Evolutionary conservation across 2,329 filamentous ascomycete genomes (phyloP), one percentile per base, ranked within the genome.

Genomic region (Atkinsonella hypoxylon): DNA sequence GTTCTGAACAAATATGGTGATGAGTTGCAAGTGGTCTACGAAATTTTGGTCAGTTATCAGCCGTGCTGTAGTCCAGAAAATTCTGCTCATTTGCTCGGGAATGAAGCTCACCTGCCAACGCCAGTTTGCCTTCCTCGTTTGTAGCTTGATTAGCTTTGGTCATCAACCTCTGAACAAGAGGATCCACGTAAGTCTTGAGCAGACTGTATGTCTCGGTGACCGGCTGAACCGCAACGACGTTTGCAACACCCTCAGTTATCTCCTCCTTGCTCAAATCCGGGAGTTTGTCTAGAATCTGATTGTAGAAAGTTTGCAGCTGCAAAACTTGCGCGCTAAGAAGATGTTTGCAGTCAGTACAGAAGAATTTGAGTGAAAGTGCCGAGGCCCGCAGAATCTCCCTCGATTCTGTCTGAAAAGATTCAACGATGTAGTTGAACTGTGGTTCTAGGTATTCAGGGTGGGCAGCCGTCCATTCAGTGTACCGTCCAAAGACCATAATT

Each of bases 401-500:
- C 0, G 90, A 95, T 41, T 83, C 81, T 52, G 91, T 87, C 57
- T 88, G 79, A 70, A 98, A 98, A 0, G 90, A 93, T 4, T 84
- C 86, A 57, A 95, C 90, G 61, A 98, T 95, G 69, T 95, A 98
- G 61, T 89, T 89, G 63, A 98, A 87, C 67, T 98, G 93, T 9
- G 87, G 78, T 66, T 95, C 87, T 9, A 98, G 75, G 44, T 91
- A 95, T 52, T 96, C 89, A 0, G 91, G 88, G 62, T 98, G 93
- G 45, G 89, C 83, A 5, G 93, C 82, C 0, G 94, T 98, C 93
- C 93, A 98, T 67, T 97, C 91, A 0, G 94, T 98, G 64, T 98
- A 98, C 55, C 93, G 81, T 38, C 89, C 93, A 20, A 98, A 78
- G 3, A 94, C 90, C 89, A 98, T 96, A 61, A 97, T 95, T 6